These are phyloP conservation scores for Kurtzmaniella quercitrusa DNA, from an alignment of 1,139 yeast species.

Conservation along the genomic window DNA sequence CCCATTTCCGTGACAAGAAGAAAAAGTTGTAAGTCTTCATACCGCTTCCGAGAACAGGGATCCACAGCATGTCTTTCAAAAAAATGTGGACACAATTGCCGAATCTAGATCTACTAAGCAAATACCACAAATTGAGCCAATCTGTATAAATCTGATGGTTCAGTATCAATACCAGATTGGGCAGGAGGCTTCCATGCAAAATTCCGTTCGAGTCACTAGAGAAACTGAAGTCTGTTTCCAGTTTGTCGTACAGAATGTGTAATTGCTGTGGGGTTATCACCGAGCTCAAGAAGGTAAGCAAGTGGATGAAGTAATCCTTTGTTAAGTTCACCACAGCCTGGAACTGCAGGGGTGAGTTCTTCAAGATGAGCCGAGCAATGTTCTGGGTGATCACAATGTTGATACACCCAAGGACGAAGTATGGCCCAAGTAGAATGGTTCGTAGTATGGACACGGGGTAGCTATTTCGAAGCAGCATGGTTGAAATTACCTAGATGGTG, in stretches of 20 bases:
- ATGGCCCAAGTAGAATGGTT: conserved; percentile 24
- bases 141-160: conserved; percentile 95
- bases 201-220: conserved; percentile 19
- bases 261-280: conserved; percentile 39
- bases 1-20: conserved; percentile 85
- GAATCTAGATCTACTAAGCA: conserved; percentile 62
- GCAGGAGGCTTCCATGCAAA: conserved; percentile 30
- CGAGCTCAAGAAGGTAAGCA: conserved; percentile 42
- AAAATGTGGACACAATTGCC: conserved; percentile 69
- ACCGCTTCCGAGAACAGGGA: conserved; percentile 85
- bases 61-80: conserved; percentile 66
- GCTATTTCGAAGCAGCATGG: conserved; percentile 7
- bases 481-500: too few relatives aligned
- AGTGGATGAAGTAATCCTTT: conserved; percentile 45
- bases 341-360: conserved; percentile 19
- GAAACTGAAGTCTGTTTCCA: conserved; percentile 10
- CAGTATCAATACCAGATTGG: conserved; percentile 62
- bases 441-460: conserved; percentile 21
- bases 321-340: conserved; percentile 42
- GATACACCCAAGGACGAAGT: conserved; percentile 44
- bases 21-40: conserved; percentile 78
- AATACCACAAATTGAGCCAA: conserved; percentile 93
- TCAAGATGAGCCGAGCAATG: conserved; percentile 26
- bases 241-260: conserved; percentile 29
- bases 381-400: conserved; percentile 41